Percentiles rank a stretch among this genome's conserved stretches.
Evolutionary conservation across 1,139 yeast genomes (phyloP).

Genomic region (Candida glucosophila): DNA sequence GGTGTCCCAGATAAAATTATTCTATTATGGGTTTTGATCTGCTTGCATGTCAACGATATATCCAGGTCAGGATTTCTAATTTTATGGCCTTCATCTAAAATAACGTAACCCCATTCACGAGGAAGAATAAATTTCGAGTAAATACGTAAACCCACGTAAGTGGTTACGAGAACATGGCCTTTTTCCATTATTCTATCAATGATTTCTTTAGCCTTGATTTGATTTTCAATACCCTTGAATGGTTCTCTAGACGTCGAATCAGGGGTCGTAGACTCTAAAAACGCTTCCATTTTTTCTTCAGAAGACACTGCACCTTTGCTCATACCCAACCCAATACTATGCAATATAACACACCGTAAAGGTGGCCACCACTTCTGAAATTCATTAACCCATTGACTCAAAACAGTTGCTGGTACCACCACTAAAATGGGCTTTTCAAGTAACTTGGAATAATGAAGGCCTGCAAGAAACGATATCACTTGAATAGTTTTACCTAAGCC

Average conservation of each 20-base stretch:
- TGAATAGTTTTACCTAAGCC: conserved; percentile 95
- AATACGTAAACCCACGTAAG: conserved; percentile 81
- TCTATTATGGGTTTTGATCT: conserved; percentile 70
- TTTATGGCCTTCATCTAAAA: conserved; percentile 93
- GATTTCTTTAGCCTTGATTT: conserved; percentile 34
- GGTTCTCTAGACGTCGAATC: conserved; percentile 20
- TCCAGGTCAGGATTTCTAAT: conserved; percentile 91
- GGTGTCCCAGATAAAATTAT: conserved; percentile 93
- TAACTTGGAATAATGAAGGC: conserved; percentile 72
- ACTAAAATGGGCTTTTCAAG: conserved; percentile 72
- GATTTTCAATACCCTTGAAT: conserved; percentile 21
- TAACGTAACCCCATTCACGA: conserved; percentile 80
- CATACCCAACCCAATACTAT: conserved; percentile 92
- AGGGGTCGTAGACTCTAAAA: conserved; percentile 39
- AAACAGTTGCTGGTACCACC: conserved; percentile 94
- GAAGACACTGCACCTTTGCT: conserved; percentile 22
- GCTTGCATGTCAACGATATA: conserved; percentile 78
- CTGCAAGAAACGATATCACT: conserved; percentile 82
- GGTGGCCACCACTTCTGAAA: conserved; percentile 99
- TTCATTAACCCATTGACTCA: conserved; percentile 94
- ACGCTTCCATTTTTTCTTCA: conserved; percentile 45
- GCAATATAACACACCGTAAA: conserved; percentile 73
- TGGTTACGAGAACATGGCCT: conserved; percentile 85
- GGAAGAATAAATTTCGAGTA: conserved; percentile 66
- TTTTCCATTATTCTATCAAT: conserved; percentile 42